phyloP scores from a whole-genome alignment of 1,284 basidiomycete genomes.

The Sparassis latifolia region DNA sequence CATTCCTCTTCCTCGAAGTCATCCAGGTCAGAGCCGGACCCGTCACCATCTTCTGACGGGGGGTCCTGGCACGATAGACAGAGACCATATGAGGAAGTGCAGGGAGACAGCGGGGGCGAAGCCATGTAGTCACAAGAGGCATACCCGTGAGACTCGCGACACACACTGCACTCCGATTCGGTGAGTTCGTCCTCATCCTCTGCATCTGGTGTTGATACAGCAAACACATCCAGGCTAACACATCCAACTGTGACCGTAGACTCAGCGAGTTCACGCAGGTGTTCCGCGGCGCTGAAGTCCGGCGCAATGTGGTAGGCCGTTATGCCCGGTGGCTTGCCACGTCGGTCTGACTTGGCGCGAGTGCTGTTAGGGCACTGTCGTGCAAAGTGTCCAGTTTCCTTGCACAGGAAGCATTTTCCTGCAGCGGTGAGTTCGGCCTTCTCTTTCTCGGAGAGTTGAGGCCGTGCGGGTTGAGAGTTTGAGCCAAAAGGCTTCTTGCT shows the following conservation, averaged over 20 bases:
- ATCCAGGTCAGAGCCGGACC: too few relatives aligned
- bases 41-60: too few relatives aligned
- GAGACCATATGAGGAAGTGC: neutral
- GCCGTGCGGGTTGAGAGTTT: neutral
- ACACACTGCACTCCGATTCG: constrained; percentile 4
- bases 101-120: constrained; percentile 1
- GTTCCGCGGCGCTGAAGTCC: neutral
- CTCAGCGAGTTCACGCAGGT: neutral
- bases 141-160: neutral
- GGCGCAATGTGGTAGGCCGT: neutral
- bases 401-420: constrained; percentile 14
- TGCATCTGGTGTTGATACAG: too few relatives aligned
- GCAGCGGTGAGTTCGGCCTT: constrained; percentile 4
- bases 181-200: constrained; percentile 13
- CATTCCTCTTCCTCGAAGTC: too few relatives aligned
- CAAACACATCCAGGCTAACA: neutral
- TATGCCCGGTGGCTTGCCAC: constrained; percentile 3
- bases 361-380: constrained; percentile 1
- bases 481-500: too few relatives aligned
- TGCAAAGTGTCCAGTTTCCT: constrained; percentile 5
- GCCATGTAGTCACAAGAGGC: neutral
- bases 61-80: too few relatives aligned
- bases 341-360: neutral
- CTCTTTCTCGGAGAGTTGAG: constrained; percentile 6
- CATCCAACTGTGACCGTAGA: neutral